Evolutionary conservation across 805 yeast species (phyloP), one percentile per base, ranked within the genome.

Genomic region (Candida dendrica): DNA sequence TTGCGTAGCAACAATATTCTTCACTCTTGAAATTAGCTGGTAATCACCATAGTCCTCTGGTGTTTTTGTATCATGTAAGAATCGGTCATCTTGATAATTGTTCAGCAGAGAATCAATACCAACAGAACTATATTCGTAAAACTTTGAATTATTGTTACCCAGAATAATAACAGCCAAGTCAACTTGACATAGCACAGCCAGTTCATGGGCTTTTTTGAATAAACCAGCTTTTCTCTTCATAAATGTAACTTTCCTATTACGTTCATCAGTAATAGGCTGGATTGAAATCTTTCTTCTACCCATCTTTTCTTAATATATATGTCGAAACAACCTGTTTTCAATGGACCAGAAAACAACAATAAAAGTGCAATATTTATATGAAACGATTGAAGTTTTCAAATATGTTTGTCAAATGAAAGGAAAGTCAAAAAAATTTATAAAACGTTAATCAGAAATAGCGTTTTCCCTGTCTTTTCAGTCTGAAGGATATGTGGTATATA

Each of bases 271-370:
- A 45, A 91, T 80, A 31, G 98, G 98, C 63, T 86, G 80, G 53
- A 91, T 91, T 47, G 85, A 93, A 50, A 91, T 91, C 64, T 91
- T 93, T 68, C 97, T 84, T 72, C 98, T 83, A 41, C 98, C 98
- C 98, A 91, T 93, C 39, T 26, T 40, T n/a, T 14, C 9, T 24
- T 8, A 24, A 8, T 8, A 24, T 24, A 8, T 8, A 24, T 24
- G 7, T 8, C 10, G 27, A 24, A 8, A 24, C 7, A n/a, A n/a
- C n/a, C n/a, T 24, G 27, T 8, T 10, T 8, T 8, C 7, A 24
- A 10, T 7, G 27, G 10, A 24, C 7, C 7, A 7, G 7, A 24
- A 24, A 8, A 24, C 7, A 24, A 24, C 27, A 24, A 24, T 24
- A 24, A 24, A 24, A 24, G 7, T 24, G 27, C 7, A 24, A 24